phyloP scores from a whole-genome alignment of 164 flowering plant species.

The Aristolochia californica region DNA sequence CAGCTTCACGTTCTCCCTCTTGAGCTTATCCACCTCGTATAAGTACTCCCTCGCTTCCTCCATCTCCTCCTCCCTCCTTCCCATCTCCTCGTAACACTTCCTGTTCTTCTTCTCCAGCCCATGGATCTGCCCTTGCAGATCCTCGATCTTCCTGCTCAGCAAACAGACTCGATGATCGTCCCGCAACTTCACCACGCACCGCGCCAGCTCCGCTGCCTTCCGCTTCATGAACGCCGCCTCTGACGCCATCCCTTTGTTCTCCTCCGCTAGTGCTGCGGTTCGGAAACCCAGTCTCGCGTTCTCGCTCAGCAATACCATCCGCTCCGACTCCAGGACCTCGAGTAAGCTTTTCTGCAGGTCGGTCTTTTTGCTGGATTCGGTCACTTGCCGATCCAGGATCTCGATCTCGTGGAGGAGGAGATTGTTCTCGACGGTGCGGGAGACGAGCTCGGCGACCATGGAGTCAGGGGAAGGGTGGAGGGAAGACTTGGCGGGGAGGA shows the following conservation, averaged over 20 bases:
- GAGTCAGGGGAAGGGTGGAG: slow-evolving; percentile 8
- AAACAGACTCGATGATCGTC: slow-evolving; percentile 51
- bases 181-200: slow-evolving; percentile 54
- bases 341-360: slow-evolving; percentile 60
- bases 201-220: slow-evolving; percentile 52
- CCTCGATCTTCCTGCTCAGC: slow-evolving; percentile 47
- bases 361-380: slow-evolving; percentile 36
- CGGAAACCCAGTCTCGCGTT: slow-evolving; percentile 44
- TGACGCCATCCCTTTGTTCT: slow-evolving; percentile 37
- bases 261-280: slow-evolving; percentile 32
- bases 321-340: slow-evolving; percentile 71
- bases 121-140: slow-evolving; percentile 50
- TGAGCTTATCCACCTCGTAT: slow-evolving; percentile 20
- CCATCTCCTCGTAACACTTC: slow-evolving; percentile 35
- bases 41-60: slow-evolving; percentile 17
- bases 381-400: slow-evolving; percentile 9
- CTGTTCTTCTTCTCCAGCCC: slow-evolving; percentile 57
- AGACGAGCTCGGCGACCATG: slow-evolving; percentile 37
- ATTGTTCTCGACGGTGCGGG: slow-evolving; percentile 39
- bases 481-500: background rate
- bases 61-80: slow-evolving; percentile 22
- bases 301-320: slow-evolving; percentile 49
- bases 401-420: slow-evolving; percentile 26
- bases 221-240: slow-evolving; percentile 51
- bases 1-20: slow-evolving; percentile 17